Base-by-base conservation (phyloP, 2,329 filamentous ascomycete genomes). In the Colletotrichum sp. region DNA sequence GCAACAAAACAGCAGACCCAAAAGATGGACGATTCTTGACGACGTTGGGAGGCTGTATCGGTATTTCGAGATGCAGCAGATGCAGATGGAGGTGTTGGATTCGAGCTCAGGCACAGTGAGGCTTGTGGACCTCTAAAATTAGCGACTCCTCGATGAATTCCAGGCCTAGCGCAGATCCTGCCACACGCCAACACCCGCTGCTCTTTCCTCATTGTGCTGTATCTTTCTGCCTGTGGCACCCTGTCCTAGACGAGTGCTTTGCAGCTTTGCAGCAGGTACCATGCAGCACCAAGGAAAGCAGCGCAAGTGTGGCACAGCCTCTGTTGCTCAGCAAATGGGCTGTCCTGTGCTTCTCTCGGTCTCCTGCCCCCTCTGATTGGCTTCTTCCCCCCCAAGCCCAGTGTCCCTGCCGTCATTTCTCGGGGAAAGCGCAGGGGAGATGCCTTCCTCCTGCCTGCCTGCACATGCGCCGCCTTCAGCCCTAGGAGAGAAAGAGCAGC, bases 391-490 rank as follows among this genome's bases (percentile, higher is more conserved):
- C 16, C n/a, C 1, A 13, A 18, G 36, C 29, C 24, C 24, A 57
- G 15, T 66, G 61, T 54, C 21, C 12, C 11, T 57, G 21, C 24
- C 27, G 16, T 29, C 68, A 67, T 66, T 55, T 9, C 21, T 70
- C 36, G 62, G 69, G 62, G 63, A 66, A 47, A 66, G 69, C 69
- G 69, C 69, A 66, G 34, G 69, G 69, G 69, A 29, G 34, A 21
- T 13, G 34, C 33, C 58, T 21, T 61, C n/a, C 58, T 29, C 21
- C 29, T n/a, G 55, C 34, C 27, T 47, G 47, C n/a, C 51, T 58
- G 24, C 54, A 18, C 29, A 3, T 54, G 59, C 70, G 65, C 66
- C 34, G 70, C 66, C 70, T 59, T 73, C 70, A 73, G 70, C 70
- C 66, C 66, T 72, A 51, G 55, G 64, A 33, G 15, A 51, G 65